Percentiles rank a stretch among this genome's conserved stretches.
Conservation (phyloP, 1,139 yeast genomes). For the Candida buenavistaensis region DNA sequence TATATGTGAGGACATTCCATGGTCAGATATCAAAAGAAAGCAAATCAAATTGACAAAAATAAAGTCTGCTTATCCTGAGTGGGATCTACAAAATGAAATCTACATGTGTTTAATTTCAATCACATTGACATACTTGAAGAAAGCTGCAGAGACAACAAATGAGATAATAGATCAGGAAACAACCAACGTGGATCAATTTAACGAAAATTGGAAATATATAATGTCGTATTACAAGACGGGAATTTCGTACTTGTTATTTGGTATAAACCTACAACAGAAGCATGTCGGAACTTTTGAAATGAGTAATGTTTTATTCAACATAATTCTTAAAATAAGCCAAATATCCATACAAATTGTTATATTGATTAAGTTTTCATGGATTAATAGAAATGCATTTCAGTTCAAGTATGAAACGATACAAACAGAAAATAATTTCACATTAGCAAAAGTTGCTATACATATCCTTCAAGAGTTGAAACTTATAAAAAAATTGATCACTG, state of each 20-base stretch:
- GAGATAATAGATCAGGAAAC: constrained; percentile 31
- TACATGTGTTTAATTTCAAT: constrained; percentile 25
- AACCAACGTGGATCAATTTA: constrained; percentile 11
- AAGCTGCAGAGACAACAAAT: constrained; percentile 39
- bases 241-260: constrained; percentile 29
- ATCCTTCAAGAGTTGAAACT: constrained; percentile 33
- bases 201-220: constrained; percentile 41
- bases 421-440: constrained; percentile 38
- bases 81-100: constrained; percentile 36
- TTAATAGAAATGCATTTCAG: constrained; percentile 32
- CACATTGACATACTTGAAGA: constrained; percentile 29
- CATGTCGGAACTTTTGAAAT: constrained; percentile 2
- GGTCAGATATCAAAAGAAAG: constrained; percentile 15
- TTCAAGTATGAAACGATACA: constrained; percentile 26
- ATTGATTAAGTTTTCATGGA: constrained; percentile 41
- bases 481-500: constrained; percentile 18
- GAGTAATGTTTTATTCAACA: constrained; percentile 8
- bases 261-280: constrained; percentile 10
- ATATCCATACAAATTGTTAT: constrained; percentile 43
- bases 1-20: constrained; percentile 16
- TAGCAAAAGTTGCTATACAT: constrained; percentile 44
- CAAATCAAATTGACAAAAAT: constrained; percentile 5
- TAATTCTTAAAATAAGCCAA: constrained; percentile 28
- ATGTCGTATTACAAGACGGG: constrained; percentile 33
- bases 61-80: constrained; percentile 16